Percentiles rank a stretch among this genome's conserved stretches.
Evolutionary conservation across 2,329 filamentous ascomycete species (phyloP).

Genomic region (Colletotrichum lentis): DNA sequence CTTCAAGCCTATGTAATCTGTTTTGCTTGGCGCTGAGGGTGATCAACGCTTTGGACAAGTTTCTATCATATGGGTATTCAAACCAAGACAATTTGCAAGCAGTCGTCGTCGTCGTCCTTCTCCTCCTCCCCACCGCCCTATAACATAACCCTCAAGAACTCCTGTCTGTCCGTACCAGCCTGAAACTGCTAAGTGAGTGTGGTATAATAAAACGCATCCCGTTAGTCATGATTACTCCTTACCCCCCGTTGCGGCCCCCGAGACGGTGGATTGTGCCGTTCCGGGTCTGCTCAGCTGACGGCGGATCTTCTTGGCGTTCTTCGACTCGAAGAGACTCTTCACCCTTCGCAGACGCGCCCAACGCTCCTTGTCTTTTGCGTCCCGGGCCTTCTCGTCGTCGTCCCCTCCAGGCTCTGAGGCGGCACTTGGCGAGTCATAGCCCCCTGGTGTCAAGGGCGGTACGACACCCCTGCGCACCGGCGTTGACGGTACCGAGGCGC

Average conservation of each 20-base stretch:
- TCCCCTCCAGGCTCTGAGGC: conserved; percentile 44
- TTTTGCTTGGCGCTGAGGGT: neutral
- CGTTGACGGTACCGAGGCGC: conserved; percentile 27
- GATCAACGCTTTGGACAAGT: neutral
- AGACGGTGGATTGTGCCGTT: conserved; percentile 48
- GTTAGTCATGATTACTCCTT: conserved; percentile 11
- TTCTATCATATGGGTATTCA: conserved; percentile 31
- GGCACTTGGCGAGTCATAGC: conserved; percentile 37
- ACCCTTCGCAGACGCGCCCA: conserved; percentile 76
- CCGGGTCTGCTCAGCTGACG: conserved; percentile 54
- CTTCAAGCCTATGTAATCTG: no score
- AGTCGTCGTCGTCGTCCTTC: neutral
- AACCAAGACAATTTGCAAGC: conserved; percentile 8
- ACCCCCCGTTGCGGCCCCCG: conserved; percentile 30
- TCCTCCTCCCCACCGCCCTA: neutral
- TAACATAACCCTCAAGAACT: conserved; percentile 15
- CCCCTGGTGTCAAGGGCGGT: conserved; percentile 33
- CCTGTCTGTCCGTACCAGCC: conserved; percentile 1
- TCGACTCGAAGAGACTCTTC: conserved; percentile 75
- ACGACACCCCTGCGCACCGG: conserved; percentile 30
- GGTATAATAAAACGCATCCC: neutral
- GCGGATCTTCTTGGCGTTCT: conserved; percentile 63
- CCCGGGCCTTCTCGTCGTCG: conserved; percentile 56
- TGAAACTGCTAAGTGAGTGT: conserved; percentile 1
- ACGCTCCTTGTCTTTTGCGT: conserved; percentile 73